A percentile compares a stretch with the other conserved stretches of the same genome.
Evolutionary conservation across 2,329 filamentous ascomycete genomes (phyloP).

Genomic region (Monosporascus sp.): DNA sequence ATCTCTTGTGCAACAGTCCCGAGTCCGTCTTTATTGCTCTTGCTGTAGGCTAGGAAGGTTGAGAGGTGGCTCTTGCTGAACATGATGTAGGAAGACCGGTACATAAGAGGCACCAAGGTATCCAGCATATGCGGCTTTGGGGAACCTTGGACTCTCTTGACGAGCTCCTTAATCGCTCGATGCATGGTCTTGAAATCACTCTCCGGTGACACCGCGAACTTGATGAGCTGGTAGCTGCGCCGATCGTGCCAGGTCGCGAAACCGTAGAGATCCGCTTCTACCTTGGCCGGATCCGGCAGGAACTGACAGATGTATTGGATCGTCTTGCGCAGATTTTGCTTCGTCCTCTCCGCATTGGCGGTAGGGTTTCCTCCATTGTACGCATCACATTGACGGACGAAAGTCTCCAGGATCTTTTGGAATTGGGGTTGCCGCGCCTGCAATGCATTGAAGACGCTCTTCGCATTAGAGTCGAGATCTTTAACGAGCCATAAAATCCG

Average conservation of each 20-base stretch:
- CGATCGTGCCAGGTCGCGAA: conserved; percentile 91
- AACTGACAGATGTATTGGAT: conserved; percentile 68
- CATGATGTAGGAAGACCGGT: conserved; percentile 75
- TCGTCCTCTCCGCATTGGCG: conserved; percentile 63
- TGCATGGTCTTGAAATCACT: conserved; percentile 90
- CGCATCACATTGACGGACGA: conserved; percentile 77
- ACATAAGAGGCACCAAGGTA: conserved; percentile 76
- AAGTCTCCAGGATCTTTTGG: conserved; percentile 67
- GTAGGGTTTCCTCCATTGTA: conserved; percentile 85
- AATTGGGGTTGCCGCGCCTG: conserved; percentile 73
- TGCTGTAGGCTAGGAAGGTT: conserved; percentile 81
- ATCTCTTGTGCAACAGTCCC: conserved; percentile 80
- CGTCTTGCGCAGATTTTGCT: conserved; percentile 64
- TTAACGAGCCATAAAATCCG: conserved; percentile 78
- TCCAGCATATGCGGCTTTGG: conserved; percentile 64
- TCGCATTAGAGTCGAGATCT: conserved; percentile 70
- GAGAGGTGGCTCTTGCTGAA: conserved; percentile 94
- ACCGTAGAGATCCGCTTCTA: conserved; percentile 74
- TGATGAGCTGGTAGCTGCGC: conserved; percentile 81
- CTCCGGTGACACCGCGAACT: conserved; percentile 76
- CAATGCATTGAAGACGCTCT: conserved; percentile 82
- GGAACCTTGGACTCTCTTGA: conserved; percentile 70
- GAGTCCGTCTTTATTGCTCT: conserved; percentile 74
- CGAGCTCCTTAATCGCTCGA: conserved; percentile 84
- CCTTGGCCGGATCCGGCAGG: conserved; percentile 69